Base-by-base conservation (phyloP, 1,284 basidiomycete genomes). In the Tremellales sp. region DNA sequence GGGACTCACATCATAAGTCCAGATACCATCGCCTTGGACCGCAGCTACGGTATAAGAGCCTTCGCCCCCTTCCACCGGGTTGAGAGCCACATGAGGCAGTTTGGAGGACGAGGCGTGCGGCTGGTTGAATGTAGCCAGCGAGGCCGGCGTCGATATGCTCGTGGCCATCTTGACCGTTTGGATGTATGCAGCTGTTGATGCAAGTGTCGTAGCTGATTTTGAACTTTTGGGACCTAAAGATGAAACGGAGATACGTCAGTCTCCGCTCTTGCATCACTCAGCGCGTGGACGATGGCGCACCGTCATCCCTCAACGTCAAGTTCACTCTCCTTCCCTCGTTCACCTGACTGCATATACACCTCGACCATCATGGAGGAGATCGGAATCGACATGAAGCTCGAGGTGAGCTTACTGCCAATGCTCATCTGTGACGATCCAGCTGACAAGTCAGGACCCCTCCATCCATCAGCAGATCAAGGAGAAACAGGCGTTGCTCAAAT, bases 381-480 rank as follows among this genome's bases (percentile, higher is more conserved):
- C 21, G 77, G 77, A 24, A 93, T 93, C 64, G 85, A 90, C 65
- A 83, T 92, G 26, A 82, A 85, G 73, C 84, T 85, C 67, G 84
- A 86, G 80, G 90, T 89, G 53, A 64, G 82, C 75, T 15, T 12
- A 39, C 17, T 42, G 10, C 29, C 33, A 15, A 17, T 6, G 19
- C 33, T 6, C 29, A 17, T 36, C 4, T 36, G 5, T n/a, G 19
- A 4, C 5, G 15, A 49, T 29, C n/a, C n/a, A 48, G 47, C 51
- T 57, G 40, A 56, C 36, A 12, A 22, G 25, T 17, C 66, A 94
- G 90, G 92, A 94, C 68, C 89, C 88, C 29, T 88, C 90, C 27
- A 89, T 94, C 70, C 85, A 88, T 56, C 82, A 87, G 4, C 86
- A 89, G 52, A 82, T 92, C 46, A 83, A 82, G 41, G 91, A 97